These are phyloP conservation scores for Heritiera littoralis DNA, from an alignment of 345 rosid species.

Conservation along the genomic window DNA sequence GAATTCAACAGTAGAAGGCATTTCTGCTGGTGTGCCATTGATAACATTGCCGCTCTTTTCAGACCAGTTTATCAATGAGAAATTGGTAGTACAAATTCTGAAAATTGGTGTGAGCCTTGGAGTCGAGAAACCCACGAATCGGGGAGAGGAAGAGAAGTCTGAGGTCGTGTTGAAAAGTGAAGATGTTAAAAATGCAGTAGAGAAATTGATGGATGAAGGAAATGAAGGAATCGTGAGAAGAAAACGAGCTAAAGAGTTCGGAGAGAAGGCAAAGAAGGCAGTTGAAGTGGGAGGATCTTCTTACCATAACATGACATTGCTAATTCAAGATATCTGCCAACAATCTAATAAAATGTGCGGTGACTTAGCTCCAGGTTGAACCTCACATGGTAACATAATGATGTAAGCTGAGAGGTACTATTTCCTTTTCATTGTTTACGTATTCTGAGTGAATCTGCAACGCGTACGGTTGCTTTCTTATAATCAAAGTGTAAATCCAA, in stretches of 20 bases:
- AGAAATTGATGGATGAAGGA: neutral
- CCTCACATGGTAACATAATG: neutral
- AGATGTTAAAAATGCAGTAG: neutral
- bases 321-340: neutral
- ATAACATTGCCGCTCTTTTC: neutral
- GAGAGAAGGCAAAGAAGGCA: neutral
- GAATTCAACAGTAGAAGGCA: neutral
- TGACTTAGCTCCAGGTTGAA: neutral
- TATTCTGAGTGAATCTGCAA: no score
- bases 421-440: no score
- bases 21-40: conserved; percentile 11
- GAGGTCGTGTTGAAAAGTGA: neutral
- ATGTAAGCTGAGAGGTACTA: no score
- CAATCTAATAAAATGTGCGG: neutral
- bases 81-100: neutral
- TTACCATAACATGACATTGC: neutral
- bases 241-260: neutral
- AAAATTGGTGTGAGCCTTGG: conserved; percentile 5
- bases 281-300: neutral
- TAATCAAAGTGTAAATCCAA: no score
- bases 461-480: no score
- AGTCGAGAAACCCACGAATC: neutral
- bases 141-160: neutral
- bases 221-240: neutral
- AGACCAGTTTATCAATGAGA: conserved; percentile 10